Conservation (phyloP, 352 stramenopile genomes). For the Globisporangium paddicum region DNA sequence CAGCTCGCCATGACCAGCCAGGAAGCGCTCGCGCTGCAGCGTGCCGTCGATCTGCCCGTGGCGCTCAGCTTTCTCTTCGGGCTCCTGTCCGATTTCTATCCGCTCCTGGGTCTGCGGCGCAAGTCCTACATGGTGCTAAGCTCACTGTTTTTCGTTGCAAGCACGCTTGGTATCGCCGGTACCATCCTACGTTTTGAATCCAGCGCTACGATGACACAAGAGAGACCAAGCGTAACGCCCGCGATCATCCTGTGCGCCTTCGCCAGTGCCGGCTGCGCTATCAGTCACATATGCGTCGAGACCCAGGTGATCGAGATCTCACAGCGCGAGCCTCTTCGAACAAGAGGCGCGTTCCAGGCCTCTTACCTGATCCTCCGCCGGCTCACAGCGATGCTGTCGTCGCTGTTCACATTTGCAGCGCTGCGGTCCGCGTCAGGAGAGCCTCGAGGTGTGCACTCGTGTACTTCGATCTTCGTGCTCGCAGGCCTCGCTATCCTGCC, state of each 20-base stretch:
- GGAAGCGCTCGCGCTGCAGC: slow-evolving; percentile 18
- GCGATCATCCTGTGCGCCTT: slow-evolving; percentile 19
- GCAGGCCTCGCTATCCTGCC: slow-evolving; percentile 22
- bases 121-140: slow-evolving; percentile 36
- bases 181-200: slow-evolving; percentile 9
- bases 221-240: slow-evolving; percentile 1
- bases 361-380: slow-evolving; percentile 34
- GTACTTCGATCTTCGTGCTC: slow-evolving; percentile 20
- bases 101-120: slow-evolving; percentile 24
- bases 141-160: slow-evolving; percentile 16
- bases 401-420: slow-evolving; percentile 5
- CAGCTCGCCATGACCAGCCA: slow-evolving; percentile 14
- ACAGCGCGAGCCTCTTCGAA: slow-evolving; percentile 30
- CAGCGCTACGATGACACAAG: neutral
- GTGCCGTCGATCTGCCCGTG: slow-evolving; percentile 30
- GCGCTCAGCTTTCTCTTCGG: slow-evolving; percentile 30
- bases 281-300: slow-evolving; percentile 27
- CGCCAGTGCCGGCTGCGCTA: slow-evolving; percentile 21
- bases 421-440: slow-evolving; percentile 11
- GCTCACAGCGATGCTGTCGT: slow-evolving; percentile 13
- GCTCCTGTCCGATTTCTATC: slow-evolving; percentile 27
- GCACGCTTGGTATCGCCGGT: slow-evolving; percentile 12
- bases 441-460: neutral
- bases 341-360: slow-evolving; percentile 28
- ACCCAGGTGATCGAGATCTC: slow-evolving; percentile 40